Percentiles rank a stretch among this genome's conserved stretches.
phyloP scores from a whole-genome alignment of 768 basidiomycete species.

The Leccinum uliginosum region DNA sequence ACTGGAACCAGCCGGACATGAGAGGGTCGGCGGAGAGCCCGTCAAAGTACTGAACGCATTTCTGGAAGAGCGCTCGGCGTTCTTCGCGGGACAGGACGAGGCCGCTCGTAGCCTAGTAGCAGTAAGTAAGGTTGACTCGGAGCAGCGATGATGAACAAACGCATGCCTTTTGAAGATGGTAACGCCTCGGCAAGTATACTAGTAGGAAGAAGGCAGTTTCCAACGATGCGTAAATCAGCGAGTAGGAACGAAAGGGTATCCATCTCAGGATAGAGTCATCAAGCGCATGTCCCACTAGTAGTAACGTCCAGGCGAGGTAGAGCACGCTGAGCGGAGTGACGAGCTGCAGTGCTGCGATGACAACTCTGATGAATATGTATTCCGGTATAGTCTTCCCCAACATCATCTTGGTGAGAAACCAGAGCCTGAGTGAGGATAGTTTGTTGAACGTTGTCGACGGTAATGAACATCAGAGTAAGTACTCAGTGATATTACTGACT shows the following conservation, averaged over 20 bases:
- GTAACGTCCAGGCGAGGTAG: conserved; percentile 28
- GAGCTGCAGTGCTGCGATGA: conserved; percentile 43
- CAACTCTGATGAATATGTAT: conserved; percentile 48
- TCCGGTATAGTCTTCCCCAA: conserved; percentile 46
- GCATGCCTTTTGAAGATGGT: conserved; percentile 42
- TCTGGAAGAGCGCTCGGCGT: conserved; percentile 45
- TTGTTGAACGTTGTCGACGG: not conserved
- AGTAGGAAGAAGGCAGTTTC: conserved; percentile 49
- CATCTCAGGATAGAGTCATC: not conserved
- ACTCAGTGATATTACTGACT: no score
- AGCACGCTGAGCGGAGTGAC: conserved; percentile 48
- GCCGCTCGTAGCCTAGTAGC: conserved; percentile 35
- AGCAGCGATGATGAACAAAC: not conserved
- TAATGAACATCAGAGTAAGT: not conserved
- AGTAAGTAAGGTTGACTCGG: not conserved
- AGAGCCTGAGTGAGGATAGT: not conserved
- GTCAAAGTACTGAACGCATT: conserved; percentile 34
- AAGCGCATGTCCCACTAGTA: not conserved
- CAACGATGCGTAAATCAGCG: conserved; percentile 32
- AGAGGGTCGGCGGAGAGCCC: conserved; percentile 27
- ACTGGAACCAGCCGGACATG: conserved; percentile 49
- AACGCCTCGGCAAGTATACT: conserved; percentile 45
- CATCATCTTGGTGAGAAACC: conserved; percentile 30
- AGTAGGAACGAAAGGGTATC: conserved; percentile 3
- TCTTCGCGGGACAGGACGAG: conserved; percentile 34